Conservation (phyloP, 305 asterid genomes). For the Andrographis paniculata region DNA sequence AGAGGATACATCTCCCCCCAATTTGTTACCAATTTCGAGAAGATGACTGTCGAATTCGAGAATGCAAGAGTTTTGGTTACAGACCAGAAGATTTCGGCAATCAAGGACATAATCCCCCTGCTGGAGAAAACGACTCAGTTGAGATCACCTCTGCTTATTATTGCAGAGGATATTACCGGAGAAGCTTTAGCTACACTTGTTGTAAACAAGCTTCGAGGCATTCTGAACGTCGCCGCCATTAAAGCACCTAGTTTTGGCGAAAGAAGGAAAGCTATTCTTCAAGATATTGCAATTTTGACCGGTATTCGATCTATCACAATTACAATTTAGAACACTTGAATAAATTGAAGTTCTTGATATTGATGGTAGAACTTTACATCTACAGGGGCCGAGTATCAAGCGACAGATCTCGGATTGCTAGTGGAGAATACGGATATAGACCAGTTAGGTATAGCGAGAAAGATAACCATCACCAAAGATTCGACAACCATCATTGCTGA, state of each 20-base stretch:
- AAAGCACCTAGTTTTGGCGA: slow-evolving; percentile 95
- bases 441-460: slow-evolving; percentile 83
- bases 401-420: slow-evolving; percentile 72
- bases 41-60: slow-evolving; percentile 80
- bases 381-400: slow-evolving; percentile 95
- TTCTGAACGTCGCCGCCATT: slow-evolving; percentile 76
- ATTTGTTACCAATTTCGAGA: slow-evolving; percentile 90
- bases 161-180: slow-evolving; percentile 82
- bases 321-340: background rate
- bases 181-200: slow-evolving; percentile 94
- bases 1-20: slow-evolving; percentile 97
- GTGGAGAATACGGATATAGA: slow-evolving; percentile 76
- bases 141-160: slow-evolving; percentile 72
- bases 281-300: slow-evolving; percentile 83
- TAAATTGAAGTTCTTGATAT: background rate
- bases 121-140: slow-evolving; percentile 87
- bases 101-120: slow-evolving; percentile 92
- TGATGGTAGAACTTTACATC: background rate
- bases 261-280: slow-evolving; percentile 82
- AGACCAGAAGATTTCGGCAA: slow-evolving; percentile 86
- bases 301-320: slow-evolving; percentile 25
- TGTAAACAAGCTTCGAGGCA: slow-evolving; percentile 79
- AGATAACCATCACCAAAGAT: slow-evolving; percentile 68
- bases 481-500: slow-evolving; percentile 94
- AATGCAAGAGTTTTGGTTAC: slow-evolving; percentile 81